These are phyloP conservation scores for Sarocladium oryzae DNA, from an alignment of 2,329 filamentous ascomycete species.

Conservation along the genomic window DNA sequence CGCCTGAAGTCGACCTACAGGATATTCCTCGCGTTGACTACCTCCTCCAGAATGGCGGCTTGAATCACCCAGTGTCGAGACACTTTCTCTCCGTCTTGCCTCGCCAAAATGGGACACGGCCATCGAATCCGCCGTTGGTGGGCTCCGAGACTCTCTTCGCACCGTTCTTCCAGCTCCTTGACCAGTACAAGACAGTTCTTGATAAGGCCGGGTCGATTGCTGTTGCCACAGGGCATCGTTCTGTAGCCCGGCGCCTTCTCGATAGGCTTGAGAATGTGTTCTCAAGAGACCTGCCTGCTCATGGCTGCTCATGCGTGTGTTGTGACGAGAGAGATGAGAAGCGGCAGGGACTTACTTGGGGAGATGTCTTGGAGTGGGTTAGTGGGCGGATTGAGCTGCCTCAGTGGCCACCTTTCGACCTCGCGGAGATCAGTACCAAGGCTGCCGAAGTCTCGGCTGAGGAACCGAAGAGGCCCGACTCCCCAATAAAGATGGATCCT, in stretches of 20 bases:
- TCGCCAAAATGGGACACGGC: constrained; percentile 47
- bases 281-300: constrained; percentile 79
- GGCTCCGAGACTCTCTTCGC: constrained; percentile 72
- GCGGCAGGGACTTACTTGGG: constrained; percentile 79
- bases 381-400: constrained; percentile 83
- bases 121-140: constrained; percentile 57
- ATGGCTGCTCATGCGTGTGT: constrained; percentile 82
- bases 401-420: constrained; percentile 80
- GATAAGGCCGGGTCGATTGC: constrained; percentile 81
- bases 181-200: constrained; percentile 80
- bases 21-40: constrained; percentile 85
- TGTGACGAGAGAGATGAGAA: constrained; percentile 58
- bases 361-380: constrained; percentile 88
- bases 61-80: constrained; percentile 65
- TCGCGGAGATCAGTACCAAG: constrained; percentile 55
- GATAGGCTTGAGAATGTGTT: constrained; percentile 93
- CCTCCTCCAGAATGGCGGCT: constrained; percentile 79
- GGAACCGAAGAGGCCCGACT: constrained; percentile 47
- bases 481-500: constrained; percentile 73
- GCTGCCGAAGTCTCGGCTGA: constrained; percentile 58
- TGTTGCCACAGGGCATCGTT: constrained; percentile 90
- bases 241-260: constrained; percentile 81
- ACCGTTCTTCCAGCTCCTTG: constrained; percentile 74
- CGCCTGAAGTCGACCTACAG: constrained; percentile 62
- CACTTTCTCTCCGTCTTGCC: constrained; percentile 63